Conservation (phyloP, 805 yeast species). For the Spathaspora sp. region DNA sequence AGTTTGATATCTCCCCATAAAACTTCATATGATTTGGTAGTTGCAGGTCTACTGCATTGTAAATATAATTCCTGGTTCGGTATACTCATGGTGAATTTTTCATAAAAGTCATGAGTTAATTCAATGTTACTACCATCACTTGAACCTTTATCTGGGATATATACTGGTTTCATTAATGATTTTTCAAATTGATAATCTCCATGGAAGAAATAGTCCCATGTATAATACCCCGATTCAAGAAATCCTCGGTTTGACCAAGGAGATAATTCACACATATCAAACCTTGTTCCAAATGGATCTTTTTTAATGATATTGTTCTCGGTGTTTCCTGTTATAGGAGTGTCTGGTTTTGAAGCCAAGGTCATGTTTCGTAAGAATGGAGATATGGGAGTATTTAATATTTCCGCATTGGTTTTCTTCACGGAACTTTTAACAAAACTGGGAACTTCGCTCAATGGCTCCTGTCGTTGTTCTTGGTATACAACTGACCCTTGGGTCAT, state of each 20-base stretch:
- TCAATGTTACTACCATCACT: slow-evolving; percentile 29
- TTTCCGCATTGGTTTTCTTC: neutral
- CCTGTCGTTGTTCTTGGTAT: neutral
- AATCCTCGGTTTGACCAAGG: slow-evolving; percentile 20
- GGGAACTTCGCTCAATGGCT: neutral
- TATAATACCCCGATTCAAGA: slow-evolving; percentile 35
- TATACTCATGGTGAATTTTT: slow-evolving; percentile 22
- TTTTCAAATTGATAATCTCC: slow-evolving; percentile 38
- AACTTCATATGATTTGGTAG: slow-evolving; percentile 22
- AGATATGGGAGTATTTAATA: neutral
- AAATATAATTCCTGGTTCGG: slow-evolving; percentile 20
- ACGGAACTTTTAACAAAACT: no score
- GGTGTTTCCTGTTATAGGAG: slow-evolving; percentile 10
- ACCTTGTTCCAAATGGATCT: slow-evolving; percentile 15
- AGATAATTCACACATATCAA: slow-evolving; percentile 28
- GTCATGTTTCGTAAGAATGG: slow-evolving; percentile 15
- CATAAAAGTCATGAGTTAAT: slow-evolving; percentile 21
- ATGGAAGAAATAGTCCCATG: slow-evolving; percentile 39
- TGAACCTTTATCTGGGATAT: slow-evolving; percentile 16
- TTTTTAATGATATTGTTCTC: slow-evolving; percentile 6
- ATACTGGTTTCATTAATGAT: slow-evolving; percentile 41
- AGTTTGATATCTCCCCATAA: slow-evolving; percentile 25
- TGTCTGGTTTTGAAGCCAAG: slow-evolving; percentile 7
- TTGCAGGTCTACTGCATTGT: slow-evolving; percentile 22
- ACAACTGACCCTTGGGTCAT: neutral